Conservation (phyloP, 306 rosid species). For the Cucumis hystrix region DNA sequence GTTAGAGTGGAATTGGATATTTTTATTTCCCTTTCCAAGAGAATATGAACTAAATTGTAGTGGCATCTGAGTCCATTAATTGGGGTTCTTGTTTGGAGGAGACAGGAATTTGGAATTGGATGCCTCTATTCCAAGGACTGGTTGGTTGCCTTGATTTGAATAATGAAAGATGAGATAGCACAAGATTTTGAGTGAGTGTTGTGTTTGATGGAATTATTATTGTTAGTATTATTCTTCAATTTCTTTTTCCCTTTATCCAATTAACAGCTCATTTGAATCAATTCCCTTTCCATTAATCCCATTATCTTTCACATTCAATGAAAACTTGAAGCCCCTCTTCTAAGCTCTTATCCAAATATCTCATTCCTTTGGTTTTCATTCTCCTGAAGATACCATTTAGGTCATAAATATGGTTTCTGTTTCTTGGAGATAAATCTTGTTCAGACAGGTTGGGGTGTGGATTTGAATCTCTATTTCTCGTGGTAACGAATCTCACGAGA, state of each 20-base stretch:
- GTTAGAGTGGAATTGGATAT: background rate
- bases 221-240: background rate
- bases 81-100: background rate
- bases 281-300: constrained; percentile 2
- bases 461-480: too few species aligned
- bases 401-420: background rate
- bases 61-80: background rate
- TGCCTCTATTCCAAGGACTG: background rate
- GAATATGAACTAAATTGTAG: background rate
- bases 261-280: background rate
- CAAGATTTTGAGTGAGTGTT: background rate
- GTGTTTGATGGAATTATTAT: background rate
- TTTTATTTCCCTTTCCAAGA: background rate
- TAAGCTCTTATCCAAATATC: background rate
- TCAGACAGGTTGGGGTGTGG: too few species aligned
- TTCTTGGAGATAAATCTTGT: background rate
- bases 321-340: background rate
- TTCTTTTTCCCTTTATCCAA: background rate
- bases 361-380: background rate
- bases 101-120: background rate
- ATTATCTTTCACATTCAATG: constrained; percentile 3
- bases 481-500: too few species aligned
- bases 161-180: background rate
- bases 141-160: background rate
- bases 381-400: background rate